Base-by-base conservation (phyloP, 2,329 filamentous ascomycete genomes). In the Drechslerella dactyloides region DNA sequence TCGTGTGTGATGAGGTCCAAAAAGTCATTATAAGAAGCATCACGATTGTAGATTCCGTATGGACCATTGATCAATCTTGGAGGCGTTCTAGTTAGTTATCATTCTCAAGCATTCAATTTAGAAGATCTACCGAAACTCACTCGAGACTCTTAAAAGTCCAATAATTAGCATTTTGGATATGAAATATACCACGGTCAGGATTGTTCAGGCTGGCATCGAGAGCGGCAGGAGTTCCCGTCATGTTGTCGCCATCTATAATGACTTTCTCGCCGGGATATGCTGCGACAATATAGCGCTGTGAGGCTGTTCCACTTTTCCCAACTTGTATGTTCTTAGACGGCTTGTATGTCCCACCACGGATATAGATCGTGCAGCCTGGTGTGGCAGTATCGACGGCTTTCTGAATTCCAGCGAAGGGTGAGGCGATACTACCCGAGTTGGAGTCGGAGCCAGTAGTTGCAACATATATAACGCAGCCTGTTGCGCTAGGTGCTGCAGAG, bases 301-400 rank as follows among this genome's bases (percentile, higher is more conserved):
- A 77, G 13, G 77, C 73, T 0, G 79, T 82, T 24, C 82, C 82
- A 35, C 79, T 80, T 62, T 81, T 81, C 48, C 77, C 81, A 75
- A 84, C 79, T 74, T 83, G 81, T 51, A 84, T 82, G 75, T 84
- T 84, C 37, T 79, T 80, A 0, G 80, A 81, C 0, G 80, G 81
- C 44, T 78, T 76, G 77, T 84, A 84, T 1, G 81, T 83, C 15
- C 81, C 81, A 6, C 76, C 80, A 6, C 81, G 80, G 2, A 83
- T 77, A 50, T 81, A 80, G 40, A 83, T 82, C 5, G 78, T 81
- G 63, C 83, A 82, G 4, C 82, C 82, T 27, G 82, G 81, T 6
- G 77, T 79, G 13, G 82, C 82, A 23, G 78, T 79, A 73, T 83
- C 75, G 2, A 84, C 80, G 0, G 82, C 82, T 1, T 78, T 77